phyloP scores from a whole-genome alignment of 169 alveolate genomes.

The Plasmodium yoelii region DNA sequence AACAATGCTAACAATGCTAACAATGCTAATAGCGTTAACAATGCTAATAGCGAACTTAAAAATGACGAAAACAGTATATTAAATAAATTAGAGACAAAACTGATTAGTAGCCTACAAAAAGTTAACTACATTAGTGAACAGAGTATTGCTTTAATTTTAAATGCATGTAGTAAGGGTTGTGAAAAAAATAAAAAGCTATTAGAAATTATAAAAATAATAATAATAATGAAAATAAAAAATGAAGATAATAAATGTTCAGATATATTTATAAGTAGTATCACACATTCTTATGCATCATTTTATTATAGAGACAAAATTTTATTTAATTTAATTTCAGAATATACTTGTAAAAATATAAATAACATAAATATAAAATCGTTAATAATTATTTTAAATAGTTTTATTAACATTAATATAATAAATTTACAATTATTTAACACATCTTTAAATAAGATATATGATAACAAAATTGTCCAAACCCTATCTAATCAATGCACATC shows the following conservation, averaged over 20 bases:
- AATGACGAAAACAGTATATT: not conserved
- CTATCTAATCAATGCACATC: slow-evolving; percentile 72
- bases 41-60: too few species aligned
- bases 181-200: slow-evolving; percentile 27
- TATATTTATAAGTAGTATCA: slow-evolving; percentile 60
- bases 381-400: slow-evolving; percentile 41
- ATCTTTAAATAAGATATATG: slow-evolving; percentile 10
- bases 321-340: slow-evolving; percentile 22
- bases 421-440: slow-evolving; percentile 20
- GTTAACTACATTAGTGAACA: slow-evolving; percentile 66
- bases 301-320: slow-evolving; percentile 50
- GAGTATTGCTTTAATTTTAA: slow-evolving; percentile 69
- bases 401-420: slow-evolving; percentile 22
- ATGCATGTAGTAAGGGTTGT: slow-evolving; percentile 47
- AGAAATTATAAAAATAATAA: slow-evolving; percentile 46
- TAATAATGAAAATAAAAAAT: slow-evolving; percentile 50
- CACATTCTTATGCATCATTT: slow-evolving; percentile 72
- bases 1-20: too few species aligned
- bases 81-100: slow-evolving; percentile 3
- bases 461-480: slow-evolving; percentile 6
- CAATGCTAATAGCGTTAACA: too few species aligned
- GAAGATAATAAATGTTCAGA: slow-evolving; percentile 69
- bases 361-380: slow-evolving; percentile 29
- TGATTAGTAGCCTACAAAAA: slow-evolving; percentile 22
- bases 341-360: slow-evolving; percentile 31